Base-by-base conservation (phyloP, 768 basidiomycete species). In the Suillus discolor region DNA sequence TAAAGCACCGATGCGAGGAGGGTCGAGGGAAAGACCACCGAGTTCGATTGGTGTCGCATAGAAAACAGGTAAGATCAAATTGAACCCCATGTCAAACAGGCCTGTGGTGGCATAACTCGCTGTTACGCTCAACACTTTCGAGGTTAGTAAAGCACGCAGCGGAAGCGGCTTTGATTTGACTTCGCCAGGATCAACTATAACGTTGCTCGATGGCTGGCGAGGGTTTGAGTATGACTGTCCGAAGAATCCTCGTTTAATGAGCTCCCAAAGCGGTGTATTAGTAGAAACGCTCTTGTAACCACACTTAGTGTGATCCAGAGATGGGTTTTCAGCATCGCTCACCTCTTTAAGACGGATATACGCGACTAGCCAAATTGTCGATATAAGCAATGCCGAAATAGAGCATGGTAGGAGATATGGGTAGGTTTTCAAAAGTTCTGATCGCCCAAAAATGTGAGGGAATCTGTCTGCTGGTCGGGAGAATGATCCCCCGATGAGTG, bases 331-430 rank as follows among this genome's bases (percentile, higher is more conserved):
- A 15, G 25, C 6, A 28, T 28, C 49, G 16, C 63, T 39, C 42
- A 83, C 84, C 80, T 92, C 90, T 68, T 84, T 83, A 47, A 92
- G 74, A 71, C 81, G 86, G 11, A 85, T 45, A 51, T 81, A 74
- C 0, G 84, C 79, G 7, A 87, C 73, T 20, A 85, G 45, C 81
- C 83, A 86, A 11, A 83, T 83, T 15, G 87, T 9, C 8, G 76
- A 73, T 1, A 86, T 79, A 70, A 87, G 82, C 1, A 82, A 83
- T 1, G 87, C 88, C 3, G 88, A 79, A 20, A 89, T 82, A 18
- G 87, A 81, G 70, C 90, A 91, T 0, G 90, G 85, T 18, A 92
- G 79, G 72, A 91, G 89, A 75, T 93, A 93, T 0, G 92, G 90
- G 74, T 89, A 89, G 61, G 81, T 72, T 68, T 80, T 82, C 82